Evolutionary conservation across 1,284 basidiomycete genomes (phyloP), one percentile per base, ranked within the genome.

Genomic region (Abortiporus biennis): DNA sequence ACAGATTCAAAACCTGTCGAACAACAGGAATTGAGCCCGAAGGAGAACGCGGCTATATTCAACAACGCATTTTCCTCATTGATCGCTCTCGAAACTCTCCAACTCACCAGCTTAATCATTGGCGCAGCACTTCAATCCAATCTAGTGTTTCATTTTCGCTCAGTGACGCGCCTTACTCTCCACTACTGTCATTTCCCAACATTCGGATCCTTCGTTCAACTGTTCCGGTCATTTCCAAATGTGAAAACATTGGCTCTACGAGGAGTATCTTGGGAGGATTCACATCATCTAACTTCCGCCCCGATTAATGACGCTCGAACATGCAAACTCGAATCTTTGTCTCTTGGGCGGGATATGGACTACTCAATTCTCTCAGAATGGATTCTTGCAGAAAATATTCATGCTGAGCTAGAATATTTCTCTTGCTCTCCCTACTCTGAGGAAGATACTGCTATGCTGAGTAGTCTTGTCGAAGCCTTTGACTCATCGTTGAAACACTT

Each of bases 131-230:
- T 54, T 35, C 16, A 17, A n/a, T 32, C 19, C 3, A 31, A 32
- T 17, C 23, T 42, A 9, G 32, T 54, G 4, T 31, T 30, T 6
- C 45, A 39, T 12, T 49, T 50, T 16, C 40, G 43, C 12, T 38
- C 56, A 31, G 50, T 58, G n/a, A 47, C 48, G 9, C 41, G 50
- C 13, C 50, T 61, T 30, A 45, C 41, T 6, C 44, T 61, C 24
- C 53, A 54, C 17, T 56, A 49, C 44, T 62, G 60, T 46, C 52
- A 52, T 22, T 59, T 62, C 43, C 24, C 48, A 16, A 45, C 54
- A 17, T 56, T 61, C 44, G 50, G 47, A 16, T 51, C 53, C 38
- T 49, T 61, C 47, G 49, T 52, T 40, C 47, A 52, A 30, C 49
- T 62, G 43, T 43, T 56, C 27, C 44, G 43, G 41, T 47, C 54